Base-by-base conservation (phyloP, 148 eudicot genomes). In the Cornus controversa region DNA sequence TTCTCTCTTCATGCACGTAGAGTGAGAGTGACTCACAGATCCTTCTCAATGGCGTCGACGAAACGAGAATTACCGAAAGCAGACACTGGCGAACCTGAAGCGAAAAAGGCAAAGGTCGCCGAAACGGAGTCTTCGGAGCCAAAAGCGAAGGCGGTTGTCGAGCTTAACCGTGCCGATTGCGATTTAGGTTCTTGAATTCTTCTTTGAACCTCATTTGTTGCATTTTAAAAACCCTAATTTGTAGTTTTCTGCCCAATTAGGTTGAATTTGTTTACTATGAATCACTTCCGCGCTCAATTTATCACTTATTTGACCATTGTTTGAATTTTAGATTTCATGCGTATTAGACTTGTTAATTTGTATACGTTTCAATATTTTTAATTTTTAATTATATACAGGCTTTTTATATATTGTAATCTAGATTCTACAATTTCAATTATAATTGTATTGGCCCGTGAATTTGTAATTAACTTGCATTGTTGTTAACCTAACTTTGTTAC, bases 141-240 rank as follows among this genome's bases (percentile, higher is more conserved):
- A 23, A 67, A 6, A 42, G 27, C 16, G 16, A 65, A 37, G 54
- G 31, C 60, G 14, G 77, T 82, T 24, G 87, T 86, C 29, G 80
- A 77, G 14, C 91, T 90, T 70, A 90, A 90, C 67, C 91, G 89
- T 8, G 87, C 91, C n/a, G 93, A 90, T 71, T 88, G 89, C 81
- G 82, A 85, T 80, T 70, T 87, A 70, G 91, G 24, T 60, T 60
- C 24, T 60, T 60, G 24, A 60, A 5, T 60, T 60, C 64, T 23
- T 54, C 5, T 77, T 77, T 24, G 26, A 26, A 22, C 69, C 67
- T 22, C 64, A 13, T 45, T 23, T 70, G 14, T 24, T 40, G 2
- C 70, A n/a, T 25, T 66, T 47, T 7, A 16, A n/a, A 42, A 66
- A 37, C 57, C 68, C 77, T 27, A 26, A 37, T 60, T 2, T 20